phyloP scores from a whole-genome alignment of 2,329 filamentous ascomycete genomes.

The Colletotrichum gigasporum region DNA sequence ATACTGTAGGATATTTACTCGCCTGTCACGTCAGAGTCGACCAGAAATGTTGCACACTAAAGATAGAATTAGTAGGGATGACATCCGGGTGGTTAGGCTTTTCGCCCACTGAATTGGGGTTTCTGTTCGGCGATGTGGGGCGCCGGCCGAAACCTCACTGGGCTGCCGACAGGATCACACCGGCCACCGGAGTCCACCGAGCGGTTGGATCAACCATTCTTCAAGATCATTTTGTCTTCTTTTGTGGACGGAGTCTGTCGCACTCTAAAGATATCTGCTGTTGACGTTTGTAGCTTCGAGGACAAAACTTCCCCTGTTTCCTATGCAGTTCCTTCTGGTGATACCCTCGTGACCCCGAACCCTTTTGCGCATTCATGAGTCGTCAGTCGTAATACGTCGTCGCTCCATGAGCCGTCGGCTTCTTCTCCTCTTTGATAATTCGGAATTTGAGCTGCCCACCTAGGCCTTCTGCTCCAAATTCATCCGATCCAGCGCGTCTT shows the following conservation, averaged over 20 bases:
- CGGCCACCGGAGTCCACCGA: neutral
- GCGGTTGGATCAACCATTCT: neutral
- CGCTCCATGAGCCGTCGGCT: neutral
- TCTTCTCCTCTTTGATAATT: neutral
- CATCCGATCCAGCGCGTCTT: no score
- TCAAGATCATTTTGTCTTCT: no score
- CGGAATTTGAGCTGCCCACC: neutral
- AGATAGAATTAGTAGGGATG: neutral
- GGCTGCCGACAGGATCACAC: neutral
- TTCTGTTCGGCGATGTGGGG: slow-evolving; percentile 29
- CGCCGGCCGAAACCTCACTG: slow-evolving; percentile 2
- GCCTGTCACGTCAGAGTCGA: neutral
- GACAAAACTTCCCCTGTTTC: no score
- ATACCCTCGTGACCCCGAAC: no score
- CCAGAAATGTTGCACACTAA: neutral
- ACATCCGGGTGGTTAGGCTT: slow-evolving; percentile 6
- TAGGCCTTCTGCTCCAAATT: neutral
- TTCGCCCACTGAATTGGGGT: slow-evolving; percentile 23
- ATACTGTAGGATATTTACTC: no score
- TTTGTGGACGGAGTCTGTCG: no score
- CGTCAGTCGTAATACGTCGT: slow-evolving; percentile 15
- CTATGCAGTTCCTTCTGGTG: no score
- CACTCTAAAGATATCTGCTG: no score
- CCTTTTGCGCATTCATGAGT: neutral
- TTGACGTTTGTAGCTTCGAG: no score